Base-by-base conservation (phyloP, 2,329 filamentous ascomycete species). In the Fusarium sp. region DNA sequence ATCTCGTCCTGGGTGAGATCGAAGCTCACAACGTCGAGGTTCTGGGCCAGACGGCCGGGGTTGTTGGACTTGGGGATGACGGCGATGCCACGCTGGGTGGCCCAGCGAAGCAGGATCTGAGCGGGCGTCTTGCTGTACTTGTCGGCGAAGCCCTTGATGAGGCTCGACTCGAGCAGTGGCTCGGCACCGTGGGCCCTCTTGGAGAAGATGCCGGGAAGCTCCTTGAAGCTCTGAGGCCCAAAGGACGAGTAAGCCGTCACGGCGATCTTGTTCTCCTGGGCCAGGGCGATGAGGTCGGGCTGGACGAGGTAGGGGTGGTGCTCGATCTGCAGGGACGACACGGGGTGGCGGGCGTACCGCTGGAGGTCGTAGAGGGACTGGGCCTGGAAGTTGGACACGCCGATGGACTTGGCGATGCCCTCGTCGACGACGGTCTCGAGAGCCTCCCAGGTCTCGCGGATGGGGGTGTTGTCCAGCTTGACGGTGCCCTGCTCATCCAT, bases 391-490 rank as follows among this genome's bases (percentile, higher is more conserved):
- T 96, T 96, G 83, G 88, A 91, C 65, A 96, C 86, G 69, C 93
- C 93, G 77, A 95, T 94, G 80, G 87, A 90, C 76, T 86, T 88
- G 68, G 90, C 86, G 48, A 95, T 86, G 28, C 89, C 88, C 78
- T 87, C 83, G 73, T 89, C 87, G 60, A 93, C 91, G 46, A 94
- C 85, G 55, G 81, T 79, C 84, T 95, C 93, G 87, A 96, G 90
- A 40, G 92, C 92, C 55, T 86, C 84, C 92, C 93, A 96, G 48
- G 93, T 95, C 82, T 94, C 89, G 77, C 92, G 89, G 80, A 94
- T 91, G 51, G 88, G 86, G 39, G 91, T 90, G 71, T 89, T 91
- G 82, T 69, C 75, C 71, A 84, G 84, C 75, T 85, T 86, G 65
- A 86, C 85, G 51, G 91, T 82, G 60, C 85, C 84, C 6, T 65